Base-by-base conservation (phyloP, 345 rosid genomes). In the Pistacia atlantica region DNA sequence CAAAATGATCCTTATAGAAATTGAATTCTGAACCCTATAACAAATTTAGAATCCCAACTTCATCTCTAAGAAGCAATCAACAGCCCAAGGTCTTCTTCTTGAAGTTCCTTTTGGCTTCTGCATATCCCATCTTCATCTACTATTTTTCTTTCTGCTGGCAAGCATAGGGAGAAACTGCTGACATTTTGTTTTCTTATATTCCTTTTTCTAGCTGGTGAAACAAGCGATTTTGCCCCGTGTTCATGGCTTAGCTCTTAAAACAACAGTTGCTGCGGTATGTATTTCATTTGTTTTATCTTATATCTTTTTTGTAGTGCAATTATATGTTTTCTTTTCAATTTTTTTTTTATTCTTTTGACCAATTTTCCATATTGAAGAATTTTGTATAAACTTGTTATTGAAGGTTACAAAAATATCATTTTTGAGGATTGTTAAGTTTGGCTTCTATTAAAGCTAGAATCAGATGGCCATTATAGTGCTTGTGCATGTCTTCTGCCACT, bases 201-300 rank as follows among this genome's bases (percentile, higher is more conserved):
- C 60, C 0, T 38, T 38, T 38, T 68, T 82, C 75, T 87, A 96
- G 99, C 90, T 93, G 57, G 97, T 96, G 76, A 96, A 90, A 84
- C 88, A 92, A 84, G 87, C 89, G 87, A 88, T 96, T 84, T 86
- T 96, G 91, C 99, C 97, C 71, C 97, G 95, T 48, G 94, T 93
- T 75, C 99, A 96, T 85, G 94, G 95, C 62, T 74, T 96, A 77
- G 99, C 99, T 71, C 98, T 96, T 62, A 96, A 89, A 86, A 96
- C 99, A 20, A 96, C 99, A 38, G 89, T 96, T 72, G 99, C 98
- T 85, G 99, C 92, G 89, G 99, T 96, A 89, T 60, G 95, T 81
- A 56, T 49, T 17, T 62, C 55, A 49, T 45, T 57, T 5, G 16
- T 65, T 62, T 73, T 73, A 17, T 38, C 42, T 37, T 57, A 38